phyloP scores from a whole-genome alignment of 176 grass and related monocot species.

The Raddia guianensis region DNA sequence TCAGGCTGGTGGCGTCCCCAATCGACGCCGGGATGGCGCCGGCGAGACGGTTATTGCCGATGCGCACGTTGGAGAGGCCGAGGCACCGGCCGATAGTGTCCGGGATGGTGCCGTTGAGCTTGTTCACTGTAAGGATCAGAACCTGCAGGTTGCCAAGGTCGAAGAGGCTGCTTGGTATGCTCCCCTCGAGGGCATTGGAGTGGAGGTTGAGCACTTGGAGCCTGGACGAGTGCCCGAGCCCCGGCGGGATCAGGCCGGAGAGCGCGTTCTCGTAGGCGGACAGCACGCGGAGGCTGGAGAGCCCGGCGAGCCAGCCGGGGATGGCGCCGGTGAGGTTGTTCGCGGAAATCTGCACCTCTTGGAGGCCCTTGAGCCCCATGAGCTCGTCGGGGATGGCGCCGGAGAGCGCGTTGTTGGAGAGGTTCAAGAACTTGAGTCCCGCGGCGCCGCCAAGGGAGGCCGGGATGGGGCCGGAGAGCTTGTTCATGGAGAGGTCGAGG shows the following conservation, averaged over 20 bases:
- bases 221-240: slow-evolving; percentile 58
- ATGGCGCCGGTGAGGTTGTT: slow-evolving; percentile 79
- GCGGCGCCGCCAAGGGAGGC: slow-evolving; percentile 35
- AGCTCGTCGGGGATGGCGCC: slow-evolving; percentile 57
- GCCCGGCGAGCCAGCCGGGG: slow-evolving; percentile 59
- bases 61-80: slow-evolving; percentile 76
- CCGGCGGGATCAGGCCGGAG: slow-evolving; percentile 59
- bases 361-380: slow-evolving; percentile 33
- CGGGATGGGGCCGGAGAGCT: slow-evolving; percentile 57
- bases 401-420: slow-evolving; percentile 77
- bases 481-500: slow-evolving; percentile 85
- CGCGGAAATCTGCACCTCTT: slow-evolving; percentile 75
- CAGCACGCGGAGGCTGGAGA: slow-evolving; percentile 65
- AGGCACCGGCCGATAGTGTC: slow-evolving; percentile 60
- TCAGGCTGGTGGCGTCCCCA: slow-evolving; percentile 70
- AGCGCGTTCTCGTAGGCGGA: slow-evolving; percentile 89
- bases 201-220: slow-evolving; percentile 85
- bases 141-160: slow-evolving; percentile 61
- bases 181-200: slow-evolving; percentile 77
- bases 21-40: slow-evolving; percentile 71
- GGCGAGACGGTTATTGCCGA: slow-evolving; percentile 71
- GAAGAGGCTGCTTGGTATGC: slow-evolving; percentile 78
- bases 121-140: slow-evolving; percentile 80
- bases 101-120: slow-evolving; percentile 74
- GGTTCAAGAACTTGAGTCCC: slow-evolving; percentile 66